These are phyloP conservation scores for Yamadazyma trypodendri DNA, from an alignment of 1,139 yeast genomes.

Conservation along the genomic window DNA sequence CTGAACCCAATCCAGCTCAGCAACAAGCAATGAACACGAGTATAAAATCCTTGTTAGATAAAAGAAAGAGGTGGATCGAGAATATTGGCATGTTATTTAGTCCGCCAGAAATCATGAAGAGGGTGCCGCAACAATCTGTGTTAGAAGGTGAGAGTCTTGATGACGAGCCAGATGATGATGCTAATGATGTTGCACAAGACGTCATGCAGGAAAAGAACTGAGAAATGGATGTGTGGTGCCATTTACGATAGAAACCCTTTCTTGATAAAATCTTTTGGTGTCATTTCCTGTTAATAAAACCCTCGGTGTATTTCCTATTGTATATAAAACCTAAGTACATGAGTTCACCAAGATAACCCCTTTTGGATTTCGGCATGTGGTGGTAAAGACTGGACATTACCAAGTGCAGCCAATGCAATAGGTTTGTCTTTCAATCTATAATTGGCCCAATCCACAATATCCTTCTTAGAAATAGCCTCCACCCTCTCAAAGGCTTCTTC, in stretches of 20 bases:
- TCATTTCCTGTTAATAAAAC: no score
- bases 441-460: conserved; percentile 86
- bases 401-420: conserved; percentile 86
- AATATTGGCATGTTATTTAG: conserved; percentile 84
- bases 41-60: conserved; percentile 74
- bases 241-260: no score
- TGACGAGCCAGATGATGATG: conserved; percentile 43
- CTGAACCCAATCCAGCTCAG: conserved; percentile 37
- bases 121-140: conserved; percentile 67
- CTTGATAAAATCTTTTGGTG: no score
- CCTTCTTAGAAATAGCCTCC: conserved; percentile 73
- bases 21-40: conserved; percentile 71
- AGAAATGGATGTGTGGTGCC: no score
- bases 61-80: conserved; percentile 83
- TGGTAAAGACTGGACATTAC: conserved; percentile 68
- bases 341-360: conserved; percentile 27
- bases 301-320: not conserved
- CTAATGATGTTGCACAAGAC: conserved; percentile 43
- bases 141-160: conserved; percentile 34
- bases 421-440: conserved; percentile 77
- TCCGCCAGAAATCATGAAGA: conserved; percentile 66
- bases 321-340: conserved; percentile 4
- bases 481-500: conserved; percentile 88
- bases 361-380: conserved; percentile 51
- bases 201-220: conserved; percentile 29